A percentile compares a stretch with the other conserved stretches of the same genome.
Conservation (phyloP, 2,329 filamentous ascomycete species). For the Aureobasidium lini region DNA sequence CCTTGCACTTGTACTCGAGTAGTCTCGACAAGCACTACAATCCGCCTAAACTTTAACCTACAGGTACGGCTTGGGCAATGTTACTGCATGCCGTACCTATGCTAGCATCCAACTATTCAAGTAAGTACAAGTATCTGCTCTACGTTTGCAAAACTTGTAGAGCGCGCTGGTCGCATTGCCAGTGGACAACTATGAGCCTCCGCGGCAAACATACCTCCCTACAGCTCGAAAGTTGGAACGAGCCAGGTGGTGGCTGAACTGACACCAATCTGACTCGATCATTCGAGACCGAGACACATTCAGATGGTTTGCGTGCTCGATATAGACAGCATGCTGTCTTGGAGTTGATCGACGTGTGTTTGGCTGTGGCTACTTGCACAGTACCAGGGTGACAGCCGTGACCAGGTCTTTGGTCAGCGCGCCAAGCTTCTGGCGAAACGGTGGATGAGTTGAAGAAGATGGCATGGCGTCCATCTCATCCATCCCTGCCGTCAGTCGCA, state of each 20-base stretch:
- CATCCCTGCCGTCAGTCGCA: conserved; percentile 6
- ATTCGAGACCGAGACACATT: not conserved
- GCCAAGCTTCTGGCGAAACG: not conserved
- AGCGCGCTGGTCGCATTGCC: not conserved
- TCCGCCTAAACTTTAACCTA: conserved; percentile 4
- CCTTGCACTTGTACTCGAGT: conserved; percentile 2
- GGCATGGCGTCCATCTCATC: not conserved
- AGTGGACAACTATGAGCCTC: not conserved
- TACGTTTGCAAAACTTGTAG: no score
- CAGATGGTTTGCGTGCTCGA: not conserved
- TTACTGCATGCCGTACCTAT: not conserved
- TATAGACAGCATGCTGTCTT: not conserved
- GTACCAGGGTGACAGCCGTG: not conserved
- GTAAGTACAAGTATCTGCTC: no score
- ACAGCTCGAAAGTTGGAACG: not conserved
- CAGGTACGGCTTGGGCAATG: not conserved
- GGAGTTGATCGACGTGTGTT: not conserved
- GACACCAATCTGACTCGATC: not conserved
- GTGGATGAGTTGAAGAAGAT: not conserved
- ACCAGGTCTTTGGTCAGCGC: not conserved
- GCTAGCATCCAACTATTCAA: not conserved
- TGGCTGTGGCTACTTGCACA: not conserved
- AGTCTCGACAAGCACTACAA: not conserved
- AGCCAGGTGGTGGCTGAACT: not conserved
- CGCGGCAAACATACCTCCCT: not conserved